These are phyloP conservation scores for Puccinellia tenuiflora DNA, from an alignment of 176 grass and related monocot species.

Conservation along the genomic window DNA sequence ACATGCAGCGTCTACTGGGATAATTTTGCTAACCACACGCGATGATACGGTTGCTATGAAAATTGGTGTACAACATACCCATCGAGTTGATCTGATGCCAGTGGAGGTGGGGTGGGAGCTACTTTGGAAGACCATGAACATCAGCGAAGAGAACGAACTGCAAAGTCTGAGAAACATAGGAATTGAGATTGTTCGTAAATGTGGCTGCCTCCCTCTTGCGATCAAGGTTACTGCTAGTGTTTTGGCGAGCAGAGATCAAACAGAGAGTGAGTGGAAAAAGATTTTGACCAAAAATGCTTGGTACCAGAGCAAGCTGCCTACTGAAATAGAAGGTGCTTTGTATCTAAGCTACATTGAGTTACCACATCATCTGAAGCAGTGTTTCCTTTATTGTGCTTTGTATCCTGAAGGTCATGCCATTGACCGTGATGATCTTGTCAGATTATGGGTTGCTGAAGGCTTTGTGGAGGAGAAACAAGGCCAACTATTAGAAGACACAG, in stretches of 20 bases:
- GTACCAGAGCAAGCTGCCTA: slow-evolving; percentile 8
- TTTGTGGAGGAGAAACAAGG: slow-evolving; percentile 7
- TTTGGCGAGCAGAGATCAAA: slow-evolving; percentile 2
- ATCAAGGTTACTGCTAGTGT: slow-evolving; percentile 24
- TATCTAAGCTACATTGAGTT: slow-evolving; percentile 44
- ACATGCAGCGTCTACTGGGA: not conserved
- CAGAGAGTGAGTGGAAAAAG: slow-evolving; percentile 22
- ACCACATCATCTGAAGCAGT: slow-evolving; percentile 21
- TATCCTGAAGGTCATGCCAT: not conserved
- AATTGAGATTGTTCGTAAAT: slow-evolving; percentile 23
- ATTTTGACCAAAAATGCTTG: slow-evolving; percentile 13
- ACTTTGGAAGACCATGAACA: slow-evolving; percentile 24
- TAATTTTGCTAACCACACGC: slow-evolving; percentile 32
- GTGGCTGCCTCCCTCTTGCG: slow-evolving; percentile 43
- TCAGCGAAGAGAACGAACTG: slow-evolving; percentile 1
- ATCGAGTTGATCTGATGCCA: slow-evolving; percentile 33
- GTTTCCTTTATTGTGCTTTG: slow-evolving; percentile 33
- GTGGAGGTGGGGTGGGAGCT: slow-evolving; percentile 17
- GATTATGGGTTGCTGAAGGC: slow-evolving; percentile 36
- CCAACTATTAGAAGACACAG: slow-evolving; percentile 29
- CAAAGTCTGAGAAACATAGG: not conserved
- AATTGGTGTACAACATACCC: slow-evolving; percentile 1
- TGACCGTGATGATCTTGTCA: not conserved
- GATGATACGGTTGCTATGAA: not conserved
- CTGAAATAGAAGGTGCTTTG: slow-evolving; percentile 13